Evolutionary conservation across 768 basidiomycete species (phyloP), one percentile per base, ranked within the genome.

Genomic region (Tulasnella sp.): DNA sequence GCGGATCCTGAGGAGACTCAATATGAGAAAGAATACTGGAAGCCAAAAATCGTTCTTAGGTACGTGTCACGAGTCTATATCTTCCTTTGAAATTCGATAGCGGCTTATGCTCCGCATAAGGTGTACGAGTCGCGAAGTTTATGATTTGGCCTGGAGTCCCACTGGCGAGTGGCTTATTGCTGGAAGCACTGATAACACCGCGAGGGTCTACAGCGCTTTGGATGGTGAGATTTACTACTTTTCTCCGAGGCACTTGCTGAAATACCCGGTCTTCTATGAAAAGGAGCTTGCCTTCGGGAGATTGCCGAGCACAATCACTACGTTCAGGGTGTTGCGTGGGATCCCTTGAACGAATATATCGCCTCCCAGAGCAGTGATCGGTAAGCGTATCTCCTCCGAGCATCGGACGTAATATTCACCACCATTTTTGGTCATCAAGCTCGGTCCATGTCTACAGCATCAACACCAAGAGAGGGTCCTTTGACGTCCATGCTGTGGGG

Each of bases 241-340:
- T 14, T 40, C 39, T 31, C 8, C 23, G 11, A 17, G 5, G 21
- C 11, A 15, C 19, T 32, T 32, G 50, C 36, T 37, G 21, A 32
- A n/a, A 40, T 25, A 27, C 52, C 25, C 46, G 8, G 25, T 32
- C 40, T 52, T 48, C 60, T 64, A 35, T 61, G 63, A 40, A 39
- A 65, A 90, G 90, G 90, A 27, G 84, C 85, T 74, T 87, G 86
- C 65, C 77, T 96, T 11, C 80, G 82, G 63, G 88, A 92, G 68
- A 85, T 93, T 59, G 84, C 88, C 1, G 94, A 98, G 65, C 96
- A 99, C 69, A 81, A 78, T 32, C 94, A 98, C 69, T 97, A 88
- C 66, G 96, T 99, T 0, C 96, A 99, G 72, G 96, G 96, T 7
- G 96, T 98, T 27, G 89, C 94, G 0, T 99, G 96, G 96, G 96